A percentile compares a stretch with the other conserved stretches of the same genome.
Conservation (phyloP, 306 rosid species). For the Quercus parvula region DNA sequence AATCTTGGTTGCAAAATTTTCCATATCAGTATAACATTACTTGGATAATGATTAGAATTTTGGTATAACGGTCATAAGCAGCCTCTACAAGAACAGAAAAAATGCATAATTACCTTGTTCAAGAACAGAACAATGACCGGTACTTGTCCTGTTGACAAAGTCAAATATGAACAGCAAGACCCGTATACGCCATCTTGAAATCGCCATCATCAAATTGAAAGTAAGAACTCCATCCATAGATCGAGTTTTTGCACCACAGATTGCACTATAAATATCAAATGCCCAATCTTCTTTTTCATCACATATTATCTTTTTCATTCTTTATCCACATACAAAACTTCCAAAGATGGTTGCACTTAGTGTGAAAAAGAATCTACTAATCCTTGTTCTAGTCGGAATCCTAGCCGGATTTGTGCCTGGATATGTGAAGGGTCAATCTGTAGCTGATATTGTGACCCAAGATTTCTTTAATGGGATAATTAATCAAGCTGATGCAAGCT, state of each 20-base stretch:
- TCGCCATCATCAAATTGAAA: too few species aligned
- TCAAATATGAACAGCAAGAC: too few species aligned
- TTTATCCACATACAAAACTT: background rate
- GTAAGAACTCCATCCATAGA: background rate
- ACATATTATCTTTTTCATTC: background rate
- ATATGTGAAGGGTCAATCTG: conserved; percentile 29
- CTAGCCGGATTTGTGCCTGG: background rate
- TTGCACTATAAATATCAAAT: background rate
- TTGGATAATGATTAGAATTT: too few species aligned
- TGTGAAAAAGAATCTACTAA: background rate
- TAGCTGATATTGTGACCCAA: conserved; percentile 48
- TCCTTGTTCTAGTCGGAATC: conserved; percentile 6
- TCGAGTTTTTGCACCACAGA: too few species aligned
- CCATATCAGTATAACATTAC: too few species aligned
- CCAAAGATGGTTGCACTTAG: background rate
- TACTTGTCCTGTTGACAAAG: too few species aligned
- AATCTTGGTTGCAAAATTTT: too few species aligned
- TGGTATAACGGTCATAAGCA: too few species aligned
- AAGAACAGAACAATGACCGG: too few species aligned
- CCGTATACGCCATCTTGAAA: too few species aligned
- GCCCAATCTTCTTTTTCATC: background rate
- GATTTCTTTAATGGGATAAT: conserved; percentile 52
- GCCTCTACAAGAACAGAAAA: too few species aligned
- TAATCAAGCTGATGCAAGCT: conserved; percentile 36
- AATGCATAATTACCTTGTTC: too few species aligned